Evolutionary conservation across 345 rosid species (phyloP).

Genomic region (Melaleuca quinquenervia): DNA sequence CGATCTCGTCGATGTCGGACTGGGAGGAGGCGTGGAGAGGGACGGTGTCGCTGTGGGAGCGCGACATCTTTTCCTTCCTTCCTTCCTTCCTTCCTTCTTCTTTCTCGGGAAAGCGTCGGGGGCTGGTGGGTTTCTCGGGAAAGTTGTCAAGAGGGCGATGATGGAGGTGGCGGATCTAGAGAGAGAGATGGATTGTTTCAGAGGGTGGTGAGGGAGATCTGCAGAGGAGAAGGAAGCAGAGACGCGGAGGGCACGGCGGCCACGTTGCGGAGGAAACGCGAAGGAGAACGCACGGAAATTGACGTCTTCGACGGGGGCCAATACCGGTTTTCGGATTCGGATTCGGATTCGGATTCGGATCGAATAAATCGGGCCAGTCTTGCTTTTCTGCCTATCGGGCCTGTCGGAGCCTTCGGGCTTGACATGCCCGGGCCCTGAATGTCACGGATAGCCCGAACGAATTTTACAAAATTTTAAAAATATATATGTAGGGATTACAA

Average conservation of each 20-base stretch:
- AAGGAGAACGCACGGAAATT: neutral
- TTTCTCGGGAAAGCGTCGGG: slow-evolving; percentile 1
- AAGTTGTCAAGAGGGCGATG: neutral
- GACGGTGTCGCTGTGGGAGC: slow-evolving; percentile 54
- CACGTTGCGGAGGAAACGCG: neutral
- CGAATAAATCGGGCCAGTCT: too few relatives aligned
- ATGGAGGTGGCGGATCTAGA: neutral
- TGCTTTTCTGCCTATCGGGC: neutral
- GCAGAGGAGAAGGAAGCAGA: neutral
- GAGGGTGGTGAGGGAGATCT: neutral
- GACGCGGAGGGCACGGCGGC: neutral
- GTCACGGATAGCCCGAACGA: too few relatives aligned
- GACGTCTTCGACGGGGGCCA: neutral
- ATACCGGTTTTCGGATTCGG: neutral
- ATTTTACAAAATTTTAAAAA: too few relatives aligned
- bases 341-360: neutral
- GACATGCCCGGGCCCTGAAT: neutral
- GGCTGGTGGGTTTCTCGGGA: neutral
- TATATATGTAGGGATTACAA: neutral
- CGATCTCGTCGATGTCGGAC: slow-evolving; percentile 99
- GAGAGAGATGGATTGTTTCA: neutral
- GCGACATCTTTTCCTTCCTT: slow-evolving; percentile 36
- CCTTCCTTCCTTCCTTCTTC: neutral
- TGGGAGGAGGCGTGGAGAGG: slow-evolving; percentile 85
- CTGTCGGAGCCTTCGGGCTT: neutral